These are phyloP conservation scores for Plasmopara halstedii DNA, from an alignment of 352 stramenopile species.

Conservation along the genomic window DNA sequence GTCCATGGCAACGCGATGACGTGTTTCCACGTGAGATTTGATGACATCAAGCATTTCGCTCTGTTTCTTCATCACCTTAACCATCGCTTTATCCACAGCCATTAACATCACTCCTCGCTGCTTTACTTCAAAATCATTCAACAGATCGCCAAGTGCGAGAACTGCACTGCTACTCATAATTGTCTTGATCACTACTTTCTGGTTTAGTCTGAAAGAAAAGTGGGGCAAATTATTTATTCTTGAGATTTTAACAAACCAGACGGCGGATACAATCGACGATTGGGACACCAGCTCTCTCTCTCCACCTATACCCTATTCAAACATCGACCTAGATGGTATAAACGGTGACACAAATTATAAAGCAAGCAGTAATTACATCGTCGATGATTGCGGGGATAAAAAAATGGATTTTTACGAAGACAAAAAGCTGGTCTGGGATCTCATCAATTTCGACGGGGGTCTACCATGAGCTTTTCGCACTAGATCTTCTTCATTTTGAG, in stretches of 20 bases:
- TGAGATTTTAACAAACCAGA: conserved; percentile 12
- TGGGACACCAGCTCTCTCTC: too few species aligned
- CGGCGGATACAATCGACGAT: not conserved
- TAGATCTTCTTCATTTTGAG: too few species aligned
- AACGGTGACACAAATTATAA: too few species aligned
- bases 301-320: too few species aligned
- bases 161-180: conserved; percentile 1
- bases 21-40: conserved; percentile 12
- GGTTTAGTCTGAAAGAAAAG: conserved; percentile 1
- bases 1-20: conserved; percentile 8
- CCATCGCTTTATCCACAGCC: conserved; percentile 21
- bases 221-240: not conserved
- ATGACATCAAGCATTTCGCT: conserved; percentile 20
- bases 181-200: not conserved
- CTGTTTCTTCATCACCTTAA: conserved; percentile 22
- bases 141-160: conserved; percentile 12
- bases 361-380: too few species aligned
- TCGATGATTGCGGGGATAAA: too few species aligned
- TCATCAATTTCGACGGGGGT: too few species aligned
- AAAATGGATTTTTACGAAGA: too few species aligned
- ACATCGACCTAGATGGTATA: too few species aligned
- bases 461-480: too few species aligned
- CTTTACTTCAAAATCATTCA: conserved; percentile 21
- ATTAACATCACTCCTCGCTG: conserved; percentile 19
- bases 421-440: too few species aligned